These are phyloP conservation scores for Cladosporium cucumerinum DNA, from an alignment of 2,329 filamentous ascomycete genomes.

Conservation along the genomic window DNA sequence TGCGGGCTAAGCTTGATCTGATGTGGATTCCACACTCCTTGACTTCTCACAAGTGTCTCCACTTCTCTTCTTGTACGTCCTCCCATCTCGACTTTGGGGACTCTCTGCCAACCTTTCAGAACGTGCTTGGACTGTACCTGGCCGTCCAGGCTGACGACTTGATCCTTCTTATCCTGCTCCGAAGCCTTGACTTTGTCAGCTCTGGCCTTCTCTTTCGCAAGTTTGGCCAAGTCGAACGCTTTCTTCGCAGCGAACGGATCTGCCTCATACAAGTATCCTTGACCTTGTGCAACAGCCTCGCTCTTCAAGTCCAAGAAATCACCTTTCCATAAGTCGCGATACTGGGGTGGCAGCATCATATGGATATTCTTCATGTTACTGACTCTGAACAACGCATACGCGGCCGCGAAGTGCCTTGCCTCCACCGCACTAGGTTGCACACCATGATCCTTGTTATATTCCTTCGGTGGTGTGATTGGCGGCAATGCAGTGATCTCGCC, in stretches of 20 bases:
- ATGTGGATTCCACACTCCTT: constrained; percentile 85
- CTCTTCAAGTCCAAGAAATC: constrained; percentile 80
- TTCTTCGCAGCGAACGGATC: constrained; percentile 83
- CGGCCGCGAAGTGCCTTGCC: constrained; percentile 88
- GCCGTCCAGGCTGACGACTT: constrained; percentile 41
- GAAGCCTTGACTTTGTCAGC: constrained; percentile 61
- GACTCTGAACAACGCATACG: constrained; percentile 85
- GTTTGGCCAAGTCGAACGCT: constrained; percentile 75
- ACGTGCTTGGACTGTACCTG: constrained; percentile 38
- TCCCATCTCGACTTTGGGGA: constrained; percentile 91
- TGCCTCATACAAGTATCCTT: constrained; percentile 88
- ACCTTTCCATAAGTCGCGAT: constrained; percentile 84
- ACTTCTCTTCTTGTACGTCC: constrained; percentile 73
- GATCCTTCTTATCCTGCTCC: constrained; percentile 57
- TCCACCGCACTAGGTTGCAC: constrained; percentile 77
- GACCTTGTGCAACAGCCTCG: constrained; percentile 71
- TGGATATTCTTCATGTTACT: constrained; percentile 96
- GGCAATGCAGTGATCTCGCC: constrained; percentile 71
- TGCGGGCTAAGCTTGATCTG: constrained; percentile 60
- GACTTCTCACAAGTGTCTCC: constrained; percentile 72
- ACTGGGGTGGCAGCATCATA: constrained; percentile 87
- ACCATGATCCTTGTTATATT: constrained; percentile 68
- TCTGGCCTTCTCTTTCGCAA: constrained; percentile 72
- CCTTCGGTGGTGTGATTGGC: constrained; percentile 74
- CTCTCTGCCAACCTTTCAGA: constrained; percentile 71